These are phyloP conservation scores for Syzygium oleosum DNA, from an alignment of 345 rosid genomes.

Conservation along the genomic window DNA sequence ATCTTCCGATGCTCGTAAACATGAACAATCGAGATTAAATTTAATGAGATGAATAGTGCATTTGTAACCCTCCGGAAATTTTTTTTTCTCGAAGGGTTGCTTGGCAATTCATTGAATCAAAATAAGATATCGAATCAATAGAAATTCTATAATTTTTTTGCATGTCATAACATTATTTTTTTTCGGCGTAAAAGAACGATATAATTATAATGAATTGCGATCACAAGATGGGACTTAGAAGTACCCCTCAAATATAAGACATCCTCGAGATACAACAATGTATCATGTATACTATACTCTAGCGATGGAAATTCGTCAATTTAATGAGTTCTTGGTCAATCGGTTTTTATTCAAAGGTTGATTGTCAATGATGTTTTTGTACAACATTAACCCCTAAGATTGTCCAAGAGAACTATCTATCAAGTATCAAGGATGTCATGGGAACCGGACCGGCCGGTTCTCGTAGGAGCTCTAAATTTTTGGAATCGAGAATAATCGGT, in stretches of 20 bases:
- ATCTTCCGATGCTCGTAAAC: rapidly evolving
- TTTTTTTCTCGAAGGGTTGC: not conserved
- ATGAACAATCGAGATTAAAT: not conserved
- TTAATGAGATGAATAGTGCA: not conserved
- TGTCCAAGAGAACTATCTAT: not conserved
- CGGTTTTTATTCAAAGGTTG: not conserved
- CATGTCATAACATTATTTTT: too few species aligned
- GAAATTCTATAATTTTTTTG: not conserved
- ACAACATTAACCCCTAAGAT: not conserved
- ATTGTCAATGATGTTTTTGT: too few species aligned
- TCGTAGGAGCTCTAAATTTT: too few species aligned
- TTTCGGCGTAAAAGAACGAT: not conserved
- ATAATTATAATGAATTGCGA: not conserved
- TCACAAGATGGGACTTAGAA: not conserved
- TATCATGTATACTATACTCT: not conserved
- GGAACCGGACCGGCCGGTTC: too few species aligned
- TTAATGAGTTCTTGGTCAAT: not conserved
- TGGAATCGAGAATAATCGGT: too few species aligned
- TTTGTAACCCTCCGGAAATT: rapidly evolving
- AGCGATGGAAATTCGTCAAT: not conserved
- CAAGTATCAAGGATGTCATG: too few species aligned
- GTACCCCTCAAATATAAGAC: too few species aligned
- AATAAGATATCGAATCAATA: not conserved
- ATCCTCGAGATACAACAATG: too few species aligned
- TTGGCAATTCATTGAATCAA: not conserved